Evolutionary conservation across 2,329 filamentous ascomycete species (phyloP).

Genomic region (Aspergillus fumigatus): DNA sequence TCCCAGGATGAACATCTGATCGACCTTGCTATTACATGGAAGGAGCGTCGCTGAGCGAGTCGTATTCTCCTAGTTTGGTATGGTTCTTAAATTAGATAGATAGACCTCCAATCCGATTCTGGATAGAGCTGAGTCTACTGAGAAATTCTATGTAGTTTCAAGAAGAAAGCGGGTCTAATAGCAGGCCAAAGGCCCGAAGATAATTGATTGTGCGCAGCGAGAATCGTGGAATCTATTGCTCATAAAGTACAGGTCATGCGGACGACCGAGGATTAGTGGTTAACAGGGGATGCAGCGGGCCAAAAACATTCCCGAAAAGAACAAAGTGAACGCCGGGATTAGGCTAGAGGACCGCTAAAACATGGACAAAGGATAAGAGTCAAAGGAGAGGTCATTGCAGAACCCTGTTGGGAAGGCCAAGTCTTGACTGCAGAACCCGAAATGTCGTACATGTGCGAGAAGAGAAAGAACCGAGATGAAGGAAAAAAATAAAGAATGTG

Average conservation of each 20-base stretch:
- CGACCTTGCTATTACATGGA: conserved; percentile 32
- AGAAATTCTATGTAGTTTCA: not conserved
- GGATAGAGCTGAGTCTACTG: not conserved
- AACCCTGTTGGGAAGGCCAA: conserved; percentile 11
- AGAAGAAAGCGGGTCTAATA: conserved; percentile 13
- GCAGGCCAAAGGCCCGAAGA: not conserved
- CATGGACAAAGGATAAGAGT: conserved; percentile 6
- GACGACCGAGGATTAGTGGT: conserved; percentile 6
- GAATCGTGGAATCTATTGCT: conserved; percentile 8
- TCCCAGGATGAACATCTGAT: conserved; percentile 29
- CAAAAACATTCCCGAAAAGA: conserved; percentile 10
- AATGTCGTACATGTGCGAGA: conserved; percentile 14
- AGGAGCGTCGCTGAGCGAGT: conserved; percentile 7
- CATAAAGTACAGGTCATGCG: conserved; percentile 12
- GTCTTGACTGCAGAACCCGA: conserved; percentile 11
- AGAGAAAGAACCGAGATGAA: conserved; percentile 7
- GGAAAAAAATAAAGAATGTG: conserved; percentile 3
- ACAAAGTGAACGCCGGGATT: conserved; percentile 12
- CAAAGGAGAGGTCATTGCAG: conserved; percentile 19
- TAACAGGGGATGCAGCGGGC: conserved; percentile 3
- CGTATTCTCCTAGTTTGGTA: not conserved
- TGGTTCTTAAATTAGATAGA: not conserved
- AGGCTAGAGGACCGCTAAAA: conserved; percentile 2
- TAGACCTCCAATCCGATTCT: not conserved
- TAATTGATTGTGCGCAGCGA: not conserved